Evolutionary conservation across 345 rosid species (phyloP), one percentile per base, ranked within the genome.

Genomic region (Hypericum androsaemum): DNA sequence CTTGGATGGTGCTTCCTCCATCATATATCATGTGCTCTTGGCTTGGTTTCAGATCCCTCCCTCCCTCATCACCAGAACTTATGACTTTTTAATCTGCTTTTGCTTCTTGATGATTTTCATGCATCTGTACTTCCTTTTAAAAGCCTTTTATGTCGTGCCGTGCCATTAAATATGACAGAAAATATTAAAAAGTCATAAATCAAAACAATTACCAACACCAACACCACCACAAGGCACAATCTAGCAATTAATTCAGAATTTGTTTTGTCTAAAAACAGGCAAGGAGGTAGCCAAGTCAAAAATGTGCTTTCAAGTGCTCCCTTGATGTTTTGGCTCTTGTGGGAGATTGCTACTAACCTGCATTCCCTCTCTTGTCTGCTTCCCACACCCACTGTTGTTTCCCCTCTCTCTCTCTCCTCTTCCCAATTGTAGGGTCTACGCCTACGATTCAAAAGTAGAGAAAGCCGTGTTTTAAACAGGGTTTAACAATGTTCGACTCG

Each of bases 301-400:
- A 22, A 1, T 22, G 32, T 22, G 32, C 32, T 22, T 22, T 22
- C 32, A 22, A 22, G 32, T 22, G 32, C 32, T 22, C 32, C 32
- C 32, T 22, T 22, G 32, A 22, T 22, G 32, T 22, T 22, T 22
- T 22, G 32, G 32, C 32, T 22, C 32, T 22, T 22, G 32, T 22
- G 32, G 32, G 32, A 22, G 32, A 22, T 22, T 22, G 32, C 32
- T 22, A 22, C 32, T 22, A 1, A 22, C 32, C 52, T 22, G 46
- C 60, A 64, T 62, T 40, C 56, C 36, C 49, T 41, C 66, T 60
- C 58, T 64, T 77, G 77, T 77, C 77, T 72, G 67, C 65, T 78
- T 72, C 66, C 62, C 45, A 37, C 37, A 53, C 39, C 59, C 37
- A 57, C 57, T 64, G 54, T 9, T 28, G 54, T 49, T 46, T 28